phyloP scores from a whole-genome alignment of 2,329 filamentous ascomycete genomes.

The Diaporthe capsici region DNA sequence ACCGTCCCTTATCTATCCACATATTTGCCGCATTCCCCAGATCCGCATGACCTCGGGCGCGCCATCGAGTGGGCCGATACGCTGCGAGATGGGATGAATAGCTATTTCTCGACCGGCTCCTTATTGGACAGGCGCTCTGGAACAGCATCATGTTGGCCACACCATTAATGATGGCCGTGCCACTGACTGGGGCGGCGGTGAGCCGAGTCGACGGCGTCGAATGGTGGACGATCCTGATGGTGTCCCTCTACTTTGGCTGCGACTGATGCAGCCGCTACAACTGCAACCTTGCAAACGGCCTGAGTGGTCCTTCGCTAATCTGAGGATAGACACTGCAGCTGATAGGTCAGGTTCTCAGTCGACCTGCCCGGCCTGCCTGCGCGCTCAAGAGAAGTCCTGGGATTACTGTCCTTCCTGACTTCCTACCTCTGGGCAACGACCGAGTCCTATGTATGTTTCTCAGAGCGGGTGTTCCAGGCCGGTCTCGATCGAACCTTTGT shows the following conservation, averaged over 20 bases:
- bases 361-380: not conserved
- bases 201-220: constrained; percentile 5
- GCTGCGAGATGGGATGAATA: constrained; percentile 36
- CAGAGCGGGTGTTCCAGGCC: not conserved
- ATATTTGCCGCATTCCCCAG: constrained; percentile 36
- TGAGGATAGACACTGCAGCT: constrained; percentile 5
- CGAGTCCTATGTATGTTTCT: not conserved
- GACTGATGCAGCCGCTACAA: not conserved
- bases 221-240: not conserved
- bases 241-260: not conserved
- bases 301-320: constrained; percentile 16
- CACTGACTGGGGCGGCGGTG: constrained; percentile 27
- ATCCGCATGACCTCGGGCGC: constrained; percentile 39
- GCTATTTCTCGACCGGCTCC: not conserved
- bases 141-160: constrained; percentile 26
- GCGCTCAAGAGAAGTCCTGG: not conserved
- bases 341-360: constrained; percentile 12
- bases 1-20: constrained; percentile 34
- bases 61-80: constrained; percentile 29
- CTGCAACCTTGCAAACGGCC: not conserved
- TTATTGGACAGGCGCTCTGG: constrained; percentile 18
- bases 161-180: constrained; percentile 23
- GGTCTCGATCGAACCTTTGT: constrained; percentile 9
- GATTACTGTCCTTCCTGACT: not conserved
- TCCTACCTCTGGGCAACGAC: not conserved